These are phyloP conservation scores for Globisporangium cederbergense DNA, from an alignment of 352 stramenopile genomes.

Conservation along the genomic window DNA sequence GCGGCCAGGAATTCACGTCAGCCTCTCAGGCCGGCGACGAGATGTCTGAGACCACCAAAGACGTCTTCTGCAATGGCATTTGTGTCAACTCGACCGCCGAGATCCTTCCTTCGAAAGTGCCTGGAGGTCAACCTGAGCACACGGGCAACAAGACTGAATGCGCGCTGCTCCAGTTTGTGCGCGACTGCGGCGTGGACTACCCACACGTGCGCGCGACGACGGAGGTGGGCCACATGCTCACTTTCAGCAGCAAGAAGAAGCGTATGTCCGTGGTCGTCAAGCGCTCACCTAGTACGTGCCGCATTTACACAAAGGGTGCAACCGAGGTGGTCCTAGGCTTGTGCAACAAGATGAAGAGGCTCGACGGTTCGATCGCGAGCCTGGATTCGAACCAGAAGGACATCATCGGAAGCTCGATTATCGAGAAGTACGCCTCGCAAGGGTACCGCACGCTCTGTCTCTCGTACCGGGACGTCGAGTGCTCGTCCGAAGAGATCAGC, in stretches of 20 bases:
- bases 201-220: slow-evolving; percentile 39
- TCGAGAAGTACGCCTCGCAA: slow-evolving; percentile 79
- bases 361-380: slow-evolving; percentile 56
- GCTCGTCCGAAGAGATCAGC: slow-evolving; percentile 54
- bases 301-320: slow-evolving; percentile 76
- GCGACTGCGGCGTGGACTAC: slow-evolving; percentile 72
- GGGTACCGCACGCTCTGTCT: slow-evolving; percentile 83
- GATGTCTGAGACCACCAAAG: slow-evolving; percentile 59
- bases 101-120: slow-evolving; percentile 50
- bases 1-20: slow-evolving; percentile 49
- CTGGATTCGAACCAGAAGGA: slow-evolving; percentile 54
- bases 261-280: slow-evolving; percentile 77
- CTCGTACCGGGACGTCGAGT: slow-evolving; percentile 80
- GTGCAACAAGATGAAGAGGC: slow-evolving; percentile 60
- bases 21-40: slow-evolving; percentile 42
- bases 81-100: slow-evolving; percentile 75
- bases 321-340: slow-evolving; percentile 73
- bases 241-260: slow-evolving; percentile 83
- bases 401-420: slow-evolving; percentile 58
- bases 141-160: slow-evolving; percentile 85
- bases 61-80: slow-evolving; percentile 69
- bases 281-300: slow-evolving; percentile 37
- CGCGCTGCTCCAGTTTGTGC: slow-evolving; percentile 65
- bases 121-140: slow-evolving; percentile 59
- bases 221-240: slow-evolving; percentile 72